Percentiles rank a stretch among this genome's conserved stretches.
Conservation (phyloP, 2,329 filamentous ascomycete species). For the Neonectria hederae region DNA sequence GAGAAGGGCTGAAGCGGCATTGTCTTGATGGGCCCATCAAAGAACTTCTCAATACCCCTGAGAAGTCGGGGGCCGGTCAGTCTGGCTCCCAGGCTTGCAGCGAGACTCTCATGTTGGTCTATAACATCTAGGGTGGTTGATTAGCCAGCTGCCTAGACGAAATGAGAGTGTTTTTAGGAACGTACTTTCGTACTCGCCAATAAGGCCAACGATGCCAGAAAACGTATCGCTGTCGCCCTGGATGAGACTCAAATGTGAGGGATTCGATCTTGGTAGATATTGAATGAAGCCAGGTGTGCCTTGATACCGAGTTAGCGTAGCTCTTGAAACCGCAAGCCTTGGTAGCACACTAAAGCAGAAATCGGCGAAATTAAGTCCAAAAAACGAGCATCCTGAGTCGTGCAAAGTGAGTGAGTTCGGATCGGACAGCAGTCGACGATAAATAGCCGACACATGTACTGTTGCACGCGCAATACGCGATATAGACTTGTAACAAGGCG, state of each 20-base stretch:
- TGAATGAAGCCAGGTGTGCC: constrained; percentile 56
- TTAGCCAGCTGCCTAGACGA: constrained; percentile 2
- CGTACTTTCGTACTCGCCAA: constrained; percentile 79
- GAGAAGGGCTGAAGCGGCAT: constrained; percentile 64
- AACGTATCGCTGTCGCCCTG: constrained; percentile 73
- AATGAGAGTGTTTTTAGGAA: neutral
- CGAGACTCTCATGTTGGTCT: constrained; percentile 86
- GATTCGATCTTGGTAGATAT: constrained; percentile 58
- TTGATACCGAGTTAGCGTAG: constrained; percentile 38
- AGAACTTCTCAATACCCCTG: constrained; percentile 86
- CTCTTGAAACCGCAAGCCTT: constrained; percentile 30
- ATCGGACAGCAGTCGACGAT: constrained; percentile 20
- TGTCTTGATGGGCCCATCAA: constrained; percentile 78
- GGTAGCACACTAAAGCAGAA: constrained; percentile 31
- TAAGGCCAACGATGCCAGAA: constrained; percentile 74
- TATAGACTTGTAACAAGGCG: constrained; percentile 22
- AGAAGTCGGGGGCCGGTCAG: constrained; percentile 84
- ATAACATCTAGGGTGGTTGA: constrained; percentile 68
- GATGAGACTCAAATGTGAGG: constrained; percentile 59
- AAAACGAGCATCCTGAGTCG: constrained; percentile 32
- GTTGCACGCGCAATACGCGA: constrained; percentile 19
- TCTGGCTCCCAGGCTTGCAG: constrained; percentile 84
- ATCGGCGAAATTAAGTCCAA: constrained; percentile 36
- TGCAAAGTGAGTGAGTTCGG: constrained; percentile 29
- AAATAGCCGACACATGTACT: constrained; percentile 15